Conservation (phyloP, 331 rosid species). For the Erythrophleum ivorense region DNA sequence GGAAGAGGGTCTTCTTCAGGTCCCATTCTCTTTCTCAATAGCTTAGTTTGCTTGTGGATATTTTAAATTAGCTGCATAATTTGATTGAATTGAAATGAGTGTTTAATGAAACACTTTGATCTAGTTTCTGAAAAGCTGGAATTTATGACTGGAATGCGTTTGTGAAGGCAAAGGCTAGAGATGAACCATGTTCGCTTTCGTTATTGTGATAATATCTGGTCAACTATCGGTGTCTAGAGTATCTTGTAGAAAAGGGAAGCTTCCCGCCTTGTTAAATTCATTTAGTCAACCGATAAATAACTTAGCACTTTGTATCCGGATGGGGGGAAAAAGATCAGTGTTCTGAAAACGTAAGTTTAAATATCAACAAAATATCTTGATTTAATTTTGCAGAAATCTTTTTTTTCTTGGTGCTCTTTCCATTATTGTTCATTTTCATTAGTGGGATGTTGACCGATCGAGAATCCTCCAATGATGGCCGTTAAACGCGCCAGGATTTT, state of each 20-base stretch:
- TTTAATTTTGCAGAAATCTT: neutral
- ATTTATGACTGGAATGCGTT: neutral
- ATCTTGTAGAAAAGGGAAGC: neutral
- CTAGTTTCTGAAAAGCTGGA: neutral
- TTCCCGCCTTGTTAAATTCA: neutral
- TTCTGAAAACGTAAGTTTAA: neutral
- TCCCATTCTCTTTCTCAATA: constrained; percentile 1
- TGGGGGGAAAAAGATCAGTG: neutral
- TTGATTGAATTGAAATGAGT: constrained; percentile 1
- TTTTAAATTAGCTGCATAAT: neutral
- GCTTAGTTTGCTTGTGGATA: neutral
- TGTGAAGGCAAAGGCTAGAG: neutral
- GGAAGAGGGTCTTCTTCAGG: constrained; percentile 77
- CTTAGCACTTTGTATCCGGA: neutral
- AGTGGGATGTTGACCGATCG: neutral
- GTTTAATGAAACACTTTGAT: neutral
- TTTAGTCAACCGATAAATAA: neutral
- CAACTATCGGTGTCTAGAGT: neutral
- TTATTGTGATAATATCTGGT: neutral
- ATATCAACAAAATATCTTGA: neutral
- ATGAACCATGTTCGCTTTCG: neutral
- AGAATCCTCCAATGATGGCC: neutral
- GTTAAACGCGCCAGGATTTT: neutral
- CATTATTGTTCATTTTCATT: neutral
- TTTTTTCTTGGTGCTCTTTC: neutral